These are phyloP conservation scores for Seiridium cupressi DNA, from an alignment of 2,329 filamentous ascomycete genomes.

Conservation along the genomic window DNA sequence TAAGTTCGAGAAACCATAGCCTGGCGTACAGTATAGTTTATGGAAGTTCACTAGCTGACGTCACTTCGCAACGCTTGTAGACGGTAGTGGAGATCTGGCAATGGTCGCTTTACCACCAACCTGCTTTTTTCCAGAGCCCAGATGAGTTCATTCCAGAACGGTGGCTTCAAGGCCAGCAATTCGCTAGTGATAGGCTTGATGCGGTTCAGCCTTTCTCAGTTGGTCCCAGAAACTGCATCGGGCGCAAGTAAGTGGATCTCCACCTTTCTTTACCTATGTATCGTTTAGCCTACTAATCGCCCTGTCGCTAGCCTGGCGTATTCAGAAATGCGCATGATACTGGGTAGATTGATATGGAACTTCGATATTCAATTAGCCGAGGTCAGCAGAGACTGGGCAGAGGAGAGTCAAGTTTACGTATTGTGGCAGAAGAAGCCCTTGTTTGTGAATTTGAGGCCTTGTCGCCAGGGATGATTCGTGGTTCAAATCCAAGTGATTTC, in stretches of 20 bases:
- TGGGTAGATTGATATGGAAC: background rate
- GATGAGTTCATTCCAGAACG: conserved; percentile 11
- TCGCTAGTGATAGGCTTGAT: background rate
- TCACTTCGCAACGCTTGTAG: too few species aligned
- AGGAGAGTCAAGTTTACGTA: background rate
- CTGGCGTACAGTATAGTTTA: too few species aligned
- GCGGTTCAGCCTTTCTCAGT: conserved; percentile 6
- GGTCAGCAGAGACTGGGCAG: background rate
- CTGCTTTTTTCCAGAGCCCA: background rate
- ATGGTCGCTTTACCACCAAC: background rate
- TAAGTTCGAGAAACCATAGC: too few species aligned
- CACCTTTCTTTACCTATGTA: background rate
- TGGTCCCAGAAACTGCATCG: conserved; percentile 7
- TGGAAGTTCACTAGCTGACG: too few species aligned
- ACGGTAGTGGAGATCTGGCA: background rate
- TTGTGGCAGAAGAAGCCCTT: background rate
- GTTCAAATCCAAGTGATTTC: too few species aligned
- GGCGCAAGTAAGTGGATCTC: conserved; percentile 8
- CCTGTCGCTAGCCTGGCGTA: background rate
- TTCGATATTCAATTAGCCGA: background rate
- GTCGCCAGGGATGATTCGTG: too few species aligned
- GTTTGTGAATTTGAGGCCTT: too few species aligned
- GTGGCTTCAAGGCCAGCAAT: background rate
- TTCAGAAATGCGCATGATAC: background rate
- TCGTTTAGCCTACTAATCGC: background rate